phyloP scores from a whole-genome alignment of 2,329 filamentous ascomycete genomes.

The Penicillium brasilianum region DNA sequence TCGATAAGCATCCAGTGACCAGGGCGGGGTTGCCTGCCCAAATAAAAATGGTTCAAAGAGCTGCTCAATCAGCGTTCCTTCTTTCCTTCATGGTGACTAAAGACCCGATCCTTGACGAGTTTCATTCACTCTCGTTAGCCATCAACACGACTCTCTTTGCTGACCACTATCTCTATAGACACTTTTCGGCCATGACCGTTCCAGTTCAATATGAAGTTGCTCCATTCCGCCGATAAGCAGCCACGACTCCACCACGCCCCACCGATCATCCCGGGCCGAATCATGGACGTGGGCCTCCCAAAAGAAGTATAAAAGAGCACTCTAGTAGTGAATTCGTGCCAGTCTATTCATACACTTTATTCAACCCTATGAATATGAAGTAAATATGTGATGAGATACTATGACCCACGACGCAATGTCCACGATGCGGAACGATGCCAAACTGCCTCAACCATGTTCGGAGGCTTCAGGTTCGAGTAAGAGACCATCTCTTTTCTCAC shows the following conservation, averaged over 20 bases:
- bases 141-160: neutral
- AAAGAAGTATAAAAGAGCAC: neutral
- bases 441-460: too few relatives aligned
- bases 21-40: slow-evolving; percentile 6
- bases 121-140: too few relatives aligned
- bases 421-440: too few relatives aligned
- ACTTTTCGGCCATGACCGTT: neutral
- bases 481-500: neutral
- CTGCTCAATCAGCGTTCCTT: neutral
- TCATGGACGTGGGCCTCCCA: neutral
- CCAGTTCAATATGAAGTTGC: neutral
- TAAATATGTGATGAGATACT: too few relatives aligned
- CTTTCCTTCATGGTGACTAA: neutral
- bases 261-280: slow-evolving; percentile 12
- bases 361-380: too few relatives aligned
- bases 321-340: too few relatives aligned
- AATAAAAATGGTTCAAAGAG: neutral
- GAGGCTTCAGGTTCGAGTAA: too few relatives aligned
- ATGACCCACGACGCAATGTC: too few relatives aligned
- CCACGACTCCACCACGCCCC: slow-evolving; percentile 12
- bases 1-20: slow-evolving; percentile 9
- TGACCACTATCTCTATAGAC: neutral
- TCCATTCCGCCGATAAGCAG: slow-evolving; percentile 7
- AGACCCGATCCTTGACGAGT: too few relatives aligned
- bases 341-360: too few relatives aligned